A percentile compares a stretch with the other conserved stretches of the same genome.
phyloP scores from a whole-genome alignment of 805 yeast species.

The Starmerella kuoi region DNA sequence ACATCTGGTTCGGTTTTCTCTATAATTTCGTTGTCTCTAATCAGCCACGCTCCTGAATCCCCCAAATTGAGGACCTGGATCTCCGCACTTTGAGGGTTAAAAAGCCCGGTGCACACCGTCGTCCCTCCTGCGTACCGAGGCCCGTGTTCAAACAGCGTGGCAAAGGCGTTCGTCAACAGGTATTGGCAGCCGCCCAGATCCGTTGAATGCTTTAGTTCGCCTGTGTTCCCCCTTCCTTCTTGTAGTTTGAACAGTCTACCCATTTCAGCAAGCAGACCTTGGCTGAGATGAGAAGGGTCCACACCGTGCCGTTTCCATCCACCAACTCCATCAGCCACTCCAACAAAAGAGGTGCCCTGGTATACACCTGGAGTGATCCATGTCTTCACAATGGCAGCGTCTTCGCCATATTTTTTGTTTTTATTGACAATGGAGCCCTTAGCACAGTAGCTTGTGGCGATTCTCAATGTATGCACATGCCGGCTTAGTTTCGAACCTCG shows the following conservation, averaged over 20 bases:
- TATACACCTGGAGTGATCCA: slow-evolving; percentile 21
- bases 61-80: slow-evolving; percentile 72
- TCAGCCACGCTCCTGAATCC: slow-evolving; percentile 88
- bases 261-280: slow-evolving; percentile 52
- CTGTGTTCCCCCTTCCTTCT: slow-evolving; percentile 1
- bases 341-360: slow-evolving; percentile 22
- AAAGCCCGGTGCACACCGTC: slow-evolving; percentile 75
- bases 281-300: slow-evolving; percentile 76
- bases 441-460: slow-evolving; percentile 18
- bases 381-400: slow-evolving; percentile 16
- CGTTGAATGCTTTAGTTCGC: neutral
- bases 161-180: slow-evolving; percentile 47
- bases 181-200: slow-evolving; percentile 32
- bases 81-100: slow-evolving; percentile 37
- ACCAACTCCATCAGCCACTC: slow-evolving; percentile 82
- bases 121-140: slow-evolving; percentile 83
- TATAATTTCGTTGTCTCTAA: slow-evolving; percentile 51
- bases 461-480: slow-evolving; percentile 14
- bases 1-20: slow-evolving; percentile 15
- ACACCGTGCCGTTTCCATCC: slow-evolving; percentile 92
- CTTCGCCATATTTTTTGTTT: slow-evolving; percentile 20
- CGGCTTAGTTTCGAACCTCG: no score
- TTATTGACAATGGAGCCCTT: slow-evolving; percentile 20
- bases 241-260: slow-evolving; percentile 1
- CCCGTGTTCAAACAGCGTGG: slow-evolving; percentile 39